A percentile compares a stretch with the other conserved stretches of the same genome.
Conservation (phyloP, 2,329 filamentous ascomycete genomes). For the Diaporthe capsici region DNA sequence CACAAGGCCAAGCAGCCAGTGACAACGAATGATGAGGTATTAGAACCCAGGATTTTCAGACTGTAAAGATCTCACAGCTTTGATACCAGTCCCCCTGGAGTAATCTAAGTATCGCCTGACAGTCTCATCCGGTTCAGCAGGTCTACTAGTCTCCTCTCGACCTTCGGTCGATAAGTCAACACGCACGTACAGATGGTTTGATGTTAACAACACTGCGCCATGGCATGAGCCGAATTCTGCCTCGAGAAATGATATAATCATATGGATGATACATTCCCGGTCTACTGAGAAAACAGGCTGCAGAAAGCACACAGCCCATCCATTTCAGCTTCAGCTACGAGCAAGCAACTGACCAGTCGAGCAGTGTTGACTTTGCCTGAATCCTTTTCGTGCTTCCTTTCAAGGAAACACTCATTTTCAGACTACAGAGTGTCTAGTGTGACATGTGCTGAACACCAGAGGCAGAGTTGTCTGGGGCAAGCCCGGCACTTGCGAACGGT, state of each 20-base stretch:
- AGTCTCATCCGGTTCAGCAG: no score
- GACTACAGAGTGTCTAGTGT: neutral
- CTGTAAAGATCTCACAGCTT: neutral
- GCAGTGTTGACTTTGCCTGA: neutral
- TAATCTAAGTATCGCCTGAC: neutral
- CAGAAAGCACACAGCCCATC: neutral
- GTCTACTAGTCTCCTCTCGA: neutral
- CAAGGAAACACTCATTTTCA: neutral
- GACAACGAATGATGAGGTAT: no score
- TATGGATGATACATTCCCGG: no score
- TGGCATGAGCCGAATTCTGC: neutral
- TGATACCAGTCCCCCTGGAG: neutral
- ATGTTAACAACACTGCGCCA: neutral
- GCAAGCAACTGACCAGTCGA: neutral
- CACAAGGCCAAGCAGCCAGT: neutral
- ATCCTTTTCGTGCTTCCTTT: neutral
- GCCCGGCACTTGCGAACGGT: slow-evolving; percentile 14
- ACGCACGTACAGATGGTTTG: neutral
- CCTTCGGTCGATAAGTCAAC: no score
- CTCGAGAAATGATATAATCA: neutral
- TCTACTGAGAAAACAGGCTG: neutral
- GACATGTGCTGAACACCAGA: neutral
- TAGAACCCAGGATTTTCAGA: no score
- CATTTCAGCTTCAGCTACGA: neutral
- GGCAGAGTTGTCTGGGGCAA: slow-evolving; percentile 1